Percentiles rank a stretch among this genome's conserved stretches.
Evolutionary conservation across 1,139 yeast species (phyloP).

Genomic region (Debaryomyces sp.): DNA sequence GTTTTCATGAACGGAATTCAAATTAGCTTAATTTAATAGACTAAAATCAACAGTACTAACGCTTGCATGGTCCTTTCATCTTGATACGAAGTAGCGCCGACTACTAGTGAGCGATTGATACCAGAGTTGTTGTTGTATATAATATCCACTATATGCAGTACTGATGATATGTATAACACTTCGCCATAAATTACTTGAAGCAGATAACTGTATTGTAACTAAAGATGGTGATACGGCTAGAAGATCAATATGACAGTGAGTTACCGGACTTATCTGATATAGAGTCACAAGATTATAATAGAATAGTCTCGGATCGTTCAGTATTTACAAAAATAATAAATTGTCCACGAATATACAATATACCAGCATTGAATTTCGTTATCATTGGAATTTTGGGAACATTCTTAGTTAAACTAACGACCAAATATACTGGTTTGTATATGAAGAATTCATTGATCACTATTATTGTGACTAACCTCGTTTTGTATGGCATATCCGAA

Average conservation of each 20-base stretch:
- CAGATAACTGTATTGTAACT: neutral
- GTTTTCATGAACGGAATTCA: too few species aligned
- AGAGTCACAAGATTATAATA: conserved; percentile 2
- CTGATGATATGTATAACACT: neutral
- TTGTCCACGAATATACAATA: conserved; percentile 37
- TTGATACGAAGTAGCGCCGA: neutral
- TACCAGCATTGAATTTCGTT: conserved; percentile 57
- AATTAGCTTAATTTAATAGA: too few species aligned
- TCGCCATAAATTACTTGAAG: neutral
- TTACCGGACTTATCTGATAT: neutral
- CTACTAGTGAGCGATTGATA: too few species aligned
- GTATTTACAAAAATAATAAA: conserved; percentile 32
- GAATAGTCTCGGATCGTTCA: conserved; percentile 8
- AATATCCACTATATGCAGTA: neutral
- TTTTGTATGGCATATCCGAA: conserved; percentile 87
- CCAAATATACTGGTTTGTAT: conserved; percentile 66
- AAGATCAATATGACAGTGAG: conserved; percentile 15
- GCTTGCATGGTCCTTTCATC: too few species aligned
- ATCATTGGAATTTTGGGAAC: conserved; percentile 52
- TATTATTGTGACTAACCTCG: conserved; percentile 78
- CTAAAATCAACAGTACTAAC: too few species aligned
- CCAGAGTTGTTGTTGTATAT: neutral
- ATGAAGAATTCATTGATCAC: conserved; percentile 69
- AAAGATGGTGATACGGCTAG: conserved; percentile 28
- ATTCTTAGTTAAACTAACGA: conserved; percentile 56